Evolutionary conservation across 2,329 filamentous ascomycete genomes (phyloP).

Genomic region (Sporothrix brasiliensis): DNA sequence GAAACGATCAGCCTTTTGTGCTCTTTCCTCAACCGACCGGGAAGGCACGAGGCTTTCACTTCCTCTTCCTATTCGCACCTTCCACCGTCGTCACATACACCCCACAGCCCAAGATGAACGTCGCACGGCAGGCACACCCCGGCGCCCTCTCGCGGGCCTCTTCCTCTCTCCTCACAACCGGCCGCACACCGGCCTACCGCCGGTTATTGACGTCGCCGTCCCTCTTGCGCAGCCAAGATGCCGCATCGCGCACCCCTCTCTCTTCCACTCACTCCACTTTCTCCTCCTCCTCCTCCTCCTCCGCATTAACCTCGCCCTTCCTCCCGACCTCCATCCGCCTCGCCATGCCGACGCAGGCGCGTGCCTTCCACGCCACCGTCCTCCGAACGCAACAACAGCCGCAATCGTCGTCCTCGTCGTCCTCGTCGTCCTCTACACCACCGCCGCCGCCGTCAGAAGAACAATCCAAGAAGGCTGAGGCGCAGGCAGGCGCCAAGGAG

Average conservation of each 20-base stretch:
- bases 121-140: conserved; percentile 50
- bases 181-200: conserved; percentile 54
- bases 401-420: conserved; percentile 38
- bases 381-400: conserved; percentile 40
- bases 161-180: conserved; percentile 42
- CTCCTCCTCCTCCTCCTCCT: conserved; percentile 39
- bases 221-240: conserved; percentile 30
- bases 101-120: conserved; percentile 49
- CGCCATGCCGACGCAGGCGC: conserved; percentile 39
- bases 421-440: background rate
- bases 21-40: conserved; percentile 18
- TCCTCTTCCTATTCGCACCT: conserved; percentile 31
- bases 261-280: conserved; percentile 36
- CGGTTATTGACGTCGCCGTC: conserved; percentile 48
- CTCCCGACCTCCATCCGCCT: conserved; percentile 47
- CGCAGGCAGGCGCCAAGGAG: conserved; percentile 42
- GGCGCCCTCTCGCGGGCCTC: conserved; percentile 48
- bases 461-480: conserved; percentile 40
- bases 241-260: conserved; percentile 36
- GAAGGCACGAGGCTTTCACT: conserved; percentile 29
- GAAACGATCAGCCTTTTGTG: conserved; percentile 8
- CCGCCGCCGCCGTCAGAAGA: conserved; percentile 28
- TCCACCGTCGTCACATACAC: conserved; percentile 22
- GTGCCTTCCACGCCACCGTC: conserved; percentile 44
- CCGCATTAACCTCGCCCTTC: conserved; percentile 51